Evolutionary conservation across 2,329 filamentous ascomycete genomes (phyloP), one percentile per base, ranked within the genome.

Genomic region (Colletotrichum ledebouriae): DNA sequence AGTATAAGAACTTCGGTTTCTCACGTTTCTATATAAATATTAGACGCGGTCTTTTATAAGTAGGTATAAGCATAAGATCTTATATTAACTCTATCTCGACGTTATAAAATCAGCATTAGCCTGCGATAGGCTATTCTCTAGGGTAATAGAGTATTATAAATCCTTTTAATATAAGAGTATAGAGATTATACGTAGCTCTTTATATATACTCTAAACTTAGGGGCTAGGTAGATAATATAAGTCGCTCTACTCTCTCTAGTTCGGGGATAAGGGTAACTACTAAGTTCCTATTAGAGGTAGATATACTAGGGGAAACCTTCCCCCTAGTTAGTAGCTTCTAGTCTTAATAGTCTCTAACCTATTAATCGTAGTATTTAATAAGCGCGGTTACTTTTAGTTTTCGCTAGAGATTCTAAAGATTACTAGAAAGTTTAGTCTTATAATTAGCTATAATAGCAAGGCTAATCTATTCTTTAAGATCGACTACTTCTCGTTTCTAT

Each of bases 71-170:
- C 1, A 41, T 47, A 20, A 44, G 13, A 46, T 15, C 13, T 58
- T 34, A 56, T 12, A 25, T 25, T 56, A 13, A 20, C 39, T 1
- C 20, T 13, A 58, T 58, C 15, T 33, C 4, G 11, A 22, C 4
- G 2, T 20, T 33, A 11, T 6, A 58, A 46, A 58, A 46, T 6
- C 13, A 3, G 55, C 4, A 58, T 34, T 33, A 1, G 5, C 55
- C 22, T 46, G 4, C 4, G 10, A 58, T 33, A 37, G 20, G 55
- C 25, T 58, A 3, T 33, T 58, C 22, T 46, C 22, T 7, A 34
- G 22, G 22, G 25, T 58, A 58, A 2, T 58, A 58, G 1, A 58
- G 39, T 4, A 58, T 58, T 15, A 3, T 2, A 46, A 58, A 58
- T 7, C 25, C 22, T 13, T 58, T 58, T 2, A 6, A 46, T 46